Evolutionary conservation across 2,329 filamentous ascomycete species (phyloP).

Genomic region (Lasiodiplodia hormozganensis): DNA sequence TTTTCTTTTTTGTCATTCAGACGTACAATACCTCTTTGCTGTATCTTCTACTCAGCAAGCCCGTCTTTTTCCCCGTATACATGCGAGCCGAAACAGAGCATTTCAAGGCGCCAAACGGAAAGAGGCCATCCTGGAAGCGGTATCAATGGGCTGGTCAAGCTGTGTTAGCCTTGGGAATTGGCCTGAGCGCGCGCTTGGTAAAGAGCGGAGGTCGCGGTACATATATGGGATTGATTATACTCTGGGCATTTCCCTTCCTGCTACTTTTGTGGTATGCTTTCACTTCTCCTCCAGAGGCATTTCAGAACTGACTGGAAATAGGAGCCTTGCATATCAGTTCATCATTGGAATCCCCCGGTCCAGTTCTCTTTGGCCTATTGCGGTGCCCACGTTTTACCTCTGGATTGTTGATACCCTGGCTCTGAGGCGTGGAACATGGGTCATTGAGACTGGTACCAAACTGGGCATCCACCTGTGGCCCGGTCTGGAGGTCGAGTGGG

Average conservation of each 20-base stretch:
- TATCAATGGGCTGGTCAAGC: slow-evolving; percentile 59
- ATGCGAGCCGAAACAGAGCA: slow-evolving; percentile 51
- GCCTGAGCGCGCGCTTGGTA: slow-evolving; percentile 56
- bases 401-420: slow-evolving; percentile 76
- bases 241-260: slow-evolving; percentile 72
- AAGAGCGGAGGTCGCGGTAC: slow-evolving; percentile 59
- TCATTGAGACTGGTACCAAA: slow-evolving; percentile 72
- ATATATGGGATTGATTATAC: slow-evolving; percentile 73
- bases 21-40: slow-evolving; percentile 75
- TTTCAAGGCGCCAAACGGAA: background rate
- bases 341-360: slow-evolving; percentile 65
- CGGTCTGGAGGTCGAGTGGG: slow-evolving; percentile 69
- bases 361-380: slow-evolving; percentile 66
- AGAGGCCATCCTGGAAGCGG: slow-evolving; percentile 30
- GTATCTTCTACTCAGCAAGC: slow-evolving; percentile 72
- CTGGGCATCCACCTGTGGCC: slow-evolving; percentile 68
- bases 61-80: slow-evolving; percentile 63
- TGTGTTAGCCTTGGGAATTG: slow-evolving; percentile 46
- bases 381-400: slow-evolving; percentile 70
- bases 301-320: slow-evolving; percentile 32
- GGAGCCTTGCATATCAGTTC: slow-evolving; percentile 69
- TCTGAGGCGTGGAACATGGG: slow-evolving; percentile 73
- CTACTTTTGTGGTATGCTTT: slow-evolving; percentile 63
- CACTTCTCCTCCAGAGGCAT: too few species aligned
- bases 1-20: slow-evolving; percentile 81